Evolutionary conservation across 768 basidiomycete species (phyloP).

Genomic region (Termitomyces bulborhizus): DNA sequence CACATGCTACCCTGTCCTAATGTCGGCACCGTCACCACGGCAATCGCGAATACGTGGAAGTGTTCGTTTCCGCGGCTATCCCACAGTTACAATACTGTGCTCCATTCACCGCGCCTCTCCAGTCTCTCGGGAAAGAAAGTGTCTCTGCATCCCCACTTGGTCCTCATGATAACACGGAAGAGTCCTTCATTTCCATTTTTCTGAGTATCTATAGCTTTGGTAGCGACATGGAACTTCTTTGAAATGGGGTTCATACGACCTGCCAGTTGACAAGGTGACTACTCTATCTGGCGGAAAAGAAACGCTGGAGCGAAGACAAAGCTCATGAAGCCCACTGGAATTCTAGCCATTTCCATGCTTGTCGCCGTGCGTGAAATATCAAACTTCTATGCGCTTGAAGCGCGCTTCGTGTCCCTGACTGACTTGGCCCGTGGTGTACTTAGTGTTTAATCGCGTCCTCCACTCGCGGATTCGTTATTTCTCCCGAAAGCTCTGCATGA

Average conservation of each 20-base stretch:
- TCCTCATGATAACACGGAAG: background rate
- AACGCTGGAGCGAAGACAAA: conserved; percentile 7
- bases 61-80: no score
- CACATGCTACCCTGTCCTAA: no score
- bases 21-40: no score
- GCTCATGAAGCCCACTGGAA: background rate
- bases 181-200: background rate
- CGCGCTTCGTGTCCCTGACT: conserved; percentile 8
- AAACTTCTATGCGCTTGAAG: conserved; percentile 8
- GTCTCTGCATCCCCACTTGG: background rate
- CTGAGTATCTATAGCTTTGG: no score
- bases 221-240: no score
- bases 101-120: background rate
- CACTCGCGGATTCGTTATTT: background rate
- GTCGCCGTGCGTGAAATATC: conserved; percentile 13
- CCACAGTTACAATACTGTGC: no score
- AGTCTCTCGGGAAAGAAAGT: background rate
- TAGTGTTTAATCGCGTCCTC: conserved; percentile 2
- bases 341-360: conserved; percentile 7
- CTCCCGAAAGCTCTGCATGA: background rate
- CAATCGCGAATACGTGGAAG: no score
- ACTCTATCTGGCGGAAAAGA: background rate
- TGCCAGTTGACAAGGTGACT: conserved; percentile 3
- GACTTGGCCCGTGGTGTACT: conserved; percentile 6
- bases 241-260: no score